These are phyloP conservation scores for Malus orientalis DNA, from an alignment of 306 rosid species.

Conservation along the genomic window DNA sequence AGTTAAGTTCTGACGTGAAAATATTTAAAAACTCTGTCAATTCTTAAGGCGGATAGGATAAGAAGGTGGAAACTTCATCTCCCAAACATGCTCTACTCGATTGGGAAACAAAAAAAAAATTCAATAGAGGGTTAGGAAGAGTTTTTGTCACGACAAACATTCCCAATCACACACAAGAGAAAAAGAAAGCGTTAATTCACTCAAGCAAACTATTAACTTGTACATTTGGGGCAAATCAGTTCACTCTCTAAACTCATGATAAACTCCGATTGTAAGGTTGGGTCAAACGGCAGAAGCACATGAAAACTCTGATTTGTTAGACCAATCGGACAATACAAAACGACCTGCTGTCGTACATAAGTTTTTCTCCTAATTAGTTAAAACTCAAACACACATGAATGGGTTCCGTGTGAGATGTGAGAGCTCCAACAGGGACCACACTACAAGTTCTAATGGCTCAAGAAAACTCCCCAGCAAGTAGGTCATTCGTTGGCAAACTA, in stretches of 20 bases:
- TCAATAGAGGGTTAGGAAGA: background rate
- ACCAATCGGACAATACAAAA: too few species aligned
- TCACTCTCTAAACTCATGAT: too few species aligned
- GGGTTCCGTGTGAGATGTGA: background rate
- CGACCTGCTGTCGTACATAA: rapidly evolving
- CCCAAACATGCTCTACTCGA: too few species aligned
- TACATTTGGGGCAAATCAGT: background rate
- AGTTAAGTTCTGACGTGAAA: too few species aligned
- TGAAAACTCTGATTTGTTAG: rapidly evolving
- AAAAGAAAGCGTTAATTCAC: background rate
- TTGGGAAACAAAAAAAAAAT: too few species aligned
- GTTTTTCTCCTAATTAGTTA: too few species aligned
- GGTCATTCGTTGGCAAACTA: background rate
- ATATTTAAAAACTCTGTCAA: background rate
- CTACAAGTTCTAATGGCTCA: background rate
- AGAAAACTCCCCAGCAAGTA: background rate
- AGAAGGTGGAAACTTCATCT: background rate
- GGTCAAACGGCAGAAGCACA: rapidly evolving
- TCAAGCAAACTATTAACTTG: background rate
- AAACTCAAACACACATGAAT: background rate
- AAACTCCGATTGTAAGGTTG: too few species aligned
- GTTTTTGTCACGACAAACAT: background rate
- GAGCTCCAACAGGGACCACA: background rate
- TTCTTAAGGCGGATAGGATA: background rate
- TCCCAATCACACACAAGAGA: background rate